phyloP scores from a whole-genome alignment of 2,329 filamentous ascomycete species.

The Fragosphaeria purpurea region DNA sequence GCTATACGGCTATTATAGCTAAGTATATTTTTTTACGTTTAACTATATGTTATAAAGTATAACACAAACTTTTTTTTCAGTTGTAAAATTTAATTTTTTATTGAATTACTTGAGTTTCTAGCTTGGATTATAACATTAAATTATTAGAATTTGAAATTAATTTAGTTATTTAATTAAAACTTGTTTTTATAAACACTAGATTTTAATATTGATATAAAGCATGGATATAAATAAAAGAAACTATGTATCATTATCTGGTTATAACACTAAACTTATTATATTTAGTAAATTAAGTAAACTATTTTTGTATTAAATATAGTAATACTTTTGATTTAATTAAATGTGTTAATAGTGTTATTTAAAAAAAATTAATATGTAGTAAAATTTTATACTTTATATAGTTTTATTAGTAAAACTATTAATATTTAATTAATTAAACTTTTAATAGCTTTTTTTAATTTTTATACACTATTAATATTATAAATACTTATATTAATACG shows the following conservation, averaged over 20 bases:
- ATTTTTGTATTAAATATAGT: no score
- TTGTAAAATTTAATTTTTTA: neutral
- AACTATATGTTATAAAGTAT: neutral
- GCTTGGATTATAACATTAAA: no score
- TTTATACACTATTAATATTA: constrained; percentile 6
- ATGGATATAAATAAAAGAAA: no score
- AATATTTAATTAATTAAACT: neutral
- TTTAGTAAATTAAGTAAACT: no score
- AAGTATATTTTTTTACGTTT: neutral
- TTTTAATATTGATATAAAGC: no score
- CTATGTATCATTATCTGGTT: no score
- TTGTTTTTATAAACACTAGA: no score
- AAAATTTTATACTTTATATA: neutral
- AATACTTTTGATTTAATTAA: no score
- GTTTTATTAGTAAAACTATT: constrained; percentile 7
- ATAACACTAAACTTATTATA: no score
- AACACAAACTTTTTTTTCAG: neutral
- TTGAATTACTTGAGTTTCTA: no score
- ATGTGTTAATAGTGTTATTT: neutral
- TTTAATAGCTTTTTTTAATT: neutral
- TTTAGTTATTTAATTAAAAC: no score
- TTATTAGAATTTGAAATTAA: no score
- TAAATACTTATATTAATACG: constrained; percentile 4
- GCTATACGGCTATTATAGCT: neutral
- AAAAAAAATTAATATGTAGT: neutral